These are phyloP conservation scores for Brassica rapa DNA, from an alignment of 345 rosid genomes.

Conservation along the genomic window DNA sequence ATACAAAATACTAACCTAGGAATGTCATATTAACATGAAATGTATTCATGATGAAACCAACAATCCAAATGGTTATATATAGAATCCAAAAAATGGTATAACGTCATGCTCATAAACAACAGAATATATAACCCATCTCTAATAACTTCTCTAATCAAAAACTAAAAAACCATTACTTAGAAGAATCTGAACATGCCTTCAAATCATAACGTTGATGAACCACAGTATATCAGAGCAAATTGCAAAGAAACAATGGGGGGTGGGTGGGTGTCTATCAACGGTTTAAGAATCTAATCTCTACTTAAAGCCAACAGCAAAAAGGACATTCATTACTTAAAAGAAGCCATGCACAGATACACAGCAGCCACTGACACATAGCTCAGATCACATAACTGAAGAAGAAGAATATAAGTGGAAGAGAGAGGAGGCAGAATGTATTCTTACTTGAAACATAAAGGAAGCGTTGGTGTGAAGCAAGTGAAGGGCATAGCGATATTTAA, in stretches of 20 bases:
- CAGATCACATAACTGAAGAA: background rate
- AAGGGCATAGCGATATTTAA: background rate
- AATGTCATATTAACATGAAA: background rate
- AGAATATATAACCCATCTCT: background rate
- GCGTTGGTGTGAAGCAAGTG: conserved; percentile 5
- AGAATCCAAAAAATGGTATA: too few relatives aligned
- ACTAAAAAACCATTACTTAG: background rate
- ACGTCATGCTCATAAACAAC: background rate
- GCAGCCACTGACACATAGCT: background rate
- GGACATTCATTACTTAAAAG: background rate
- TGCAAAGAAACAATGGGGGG: background rate
- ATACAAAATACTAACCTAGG: background rate
- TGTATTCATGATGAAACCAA: background rate
- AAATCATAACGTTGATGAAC: background rate
- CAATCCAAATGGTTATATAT: background rate
- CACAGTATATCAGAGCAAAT: background rate
- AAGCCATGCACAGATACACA: background rate
- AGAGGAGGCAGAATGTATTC: background rate
- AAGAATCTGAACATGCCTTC: conserved; percentile 1
- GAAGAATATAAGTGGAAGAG: background rate
- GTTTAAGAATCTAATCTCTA: background rate
- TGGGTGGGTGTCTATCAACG: background rate
- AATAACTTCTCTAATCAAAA: background rate
- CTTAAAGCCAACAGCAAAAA: background rate
- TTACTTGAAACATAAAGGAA: conserved; percentile 22